Evolutionary conservation across 106 monocot genomes (phyloP).

Genomic region (Dendrobium officinale): DNA sequence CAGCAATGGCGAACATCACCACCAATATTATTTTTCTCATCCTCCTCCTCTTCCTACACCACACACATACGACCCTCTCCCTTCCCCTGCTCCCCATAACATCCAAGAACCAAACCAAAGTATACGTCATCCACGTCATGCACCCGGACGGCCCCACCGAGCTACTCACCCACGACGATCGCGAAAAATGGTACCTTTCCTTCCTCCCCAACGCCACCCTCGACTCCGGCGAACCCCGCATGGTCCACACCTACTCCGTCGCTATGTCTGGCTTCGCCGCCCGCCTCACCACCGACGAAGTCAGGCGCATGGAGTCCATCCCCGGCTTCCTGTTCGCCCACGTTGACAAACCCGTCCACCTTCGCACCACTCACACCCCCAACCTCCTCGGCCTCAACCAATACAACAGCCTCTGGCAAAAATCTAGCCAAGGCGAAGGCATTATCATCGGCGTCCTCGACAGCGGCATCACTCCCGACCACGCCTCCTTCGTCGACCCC

Average conservation of each 20-base stretch:
- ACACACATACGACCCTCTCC: neutral
- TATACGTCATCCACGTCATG: neutral
- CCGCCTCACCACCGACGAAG: conserved; percentile 12
- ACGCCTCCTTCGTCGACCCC: conserved; percentile 40
- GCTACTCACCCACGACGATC: neutral
- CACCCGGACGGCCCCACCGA: neutral
- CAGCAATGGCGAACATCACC: neutral
- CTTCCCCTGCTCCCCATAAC: neutral
- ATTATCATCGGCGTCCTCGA: conserved; percentile 51
- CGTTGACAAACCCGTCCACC: neutral
- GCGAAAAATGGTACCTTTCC: conserved; percentile 8
- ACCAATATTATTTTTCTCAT: neutral
- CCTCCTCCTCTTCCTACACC: neutral
- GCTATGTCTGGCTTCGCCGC: conserved; percentile 21
- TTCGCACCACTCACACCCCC: conserved; percentile 19
- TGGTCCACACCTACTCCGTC: conserved; percentile 11
- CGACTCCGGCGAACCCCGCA: neutral
- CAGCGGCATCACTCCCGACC: conserved; percentile 25
- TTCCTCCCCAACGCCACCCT: neutral
- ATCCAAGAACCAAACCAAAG: neutral
- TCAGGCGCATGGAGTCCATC: neutral
- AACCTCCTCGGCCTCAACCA: conserved; percentile 6
- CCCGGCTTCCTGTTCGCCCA: conserved; percentile 7
- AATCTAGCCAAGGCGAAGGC: conserved; percentile 24
- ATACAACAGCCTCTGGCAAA: conserved; percentile 11